Evolutionary conservation across 2,329 filamentous ascomycete genomes (phyloP).

Genomic region (Fusarium sp.): DNA sequence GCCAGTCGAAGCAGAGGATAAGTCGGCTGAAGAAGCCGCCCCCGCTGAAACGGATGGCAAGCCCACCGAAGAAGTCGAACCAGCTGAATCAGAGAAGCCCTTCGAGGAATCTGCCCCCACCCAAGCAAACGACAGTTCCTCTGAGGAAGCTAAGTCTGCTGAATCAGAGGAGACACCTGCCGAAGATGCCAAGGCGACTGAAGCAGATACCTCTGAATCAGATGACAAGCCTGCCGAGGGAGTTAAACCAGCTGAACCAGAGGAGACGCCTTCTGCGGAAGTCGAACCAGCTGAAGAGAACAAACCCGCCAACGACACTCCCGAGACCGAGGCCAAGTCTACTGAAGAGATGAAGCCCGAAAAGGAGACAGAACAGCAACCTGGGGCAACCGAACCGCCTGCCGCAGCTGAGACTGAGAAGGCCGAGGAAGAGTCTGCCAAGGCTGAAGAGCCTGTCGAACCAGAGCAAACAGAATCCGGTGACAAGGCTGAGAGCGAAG

Average conservation of each 20-base stretch:
- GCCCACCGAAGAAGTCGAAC: not conserved
- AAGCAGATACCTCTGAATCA: not conserved
- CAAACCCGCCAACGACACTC: not conserved
- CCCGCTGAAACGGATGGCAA: not conserved
- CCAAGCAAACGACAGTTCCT: not conserved
- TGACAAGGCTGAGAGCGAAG: not conserved
- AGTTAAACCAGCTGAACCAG: constrained; percentile 2
- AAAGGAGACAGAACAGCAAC: not conserved
- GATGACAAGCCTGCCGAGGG: not conserved
- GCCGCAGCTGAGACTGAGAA: not conserved
- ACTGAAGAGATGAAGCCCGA: not conserved
- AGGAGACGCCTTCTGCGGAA: constrained; percentile 3
- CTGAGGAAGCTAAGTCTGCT: not conserved
- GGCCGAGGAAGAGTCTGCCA: not conserved
- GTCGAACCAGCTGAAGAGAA: not conserved
- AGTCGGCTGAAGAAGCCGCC: not conserved
- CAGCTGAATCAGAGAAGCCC: not conserved
- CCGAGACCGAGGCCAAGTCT: not conserved
- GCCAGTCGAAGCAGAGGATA: not conserved
- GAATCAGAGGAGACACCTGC: constrained; percentile 1
- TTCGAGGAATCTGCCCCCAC: not conserved
- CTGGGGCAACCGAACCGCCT: not conserved
- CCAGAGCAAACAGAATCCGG: constrained; percentile 5
- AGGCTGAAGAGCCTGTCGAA: not conserved
- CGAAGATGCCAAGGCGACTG: not conserved